Conservation (phyloP, 1,139 yeast genomes). For the Suhomyces terraborum region DNA sequence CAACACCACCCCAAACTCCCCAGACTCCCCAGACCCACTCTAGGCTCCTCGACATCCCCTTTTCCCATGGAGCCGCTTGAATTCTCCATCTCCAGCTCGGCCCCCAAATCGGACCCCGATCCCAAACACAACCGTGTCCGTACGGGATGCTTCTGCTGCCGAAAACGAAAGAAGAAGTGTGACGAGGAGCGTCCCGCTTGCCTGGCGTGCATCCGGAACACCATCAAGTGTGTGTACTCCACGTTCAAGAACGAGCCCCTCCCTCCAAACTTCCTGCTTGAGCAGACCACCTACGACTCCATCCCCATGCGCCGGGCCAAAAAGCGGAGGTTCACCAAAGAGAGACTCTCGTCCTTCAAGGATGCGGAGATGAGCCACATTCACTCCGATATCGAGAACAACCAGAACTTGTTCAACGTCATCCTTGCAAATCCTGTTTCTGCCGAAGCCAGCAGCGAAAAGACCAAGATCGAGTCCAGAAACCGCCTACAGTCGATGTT, state of each 20-base stretch:
- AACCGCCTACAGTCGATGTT: conserved; percentile 6
- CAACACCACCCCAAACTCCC: not conserved
- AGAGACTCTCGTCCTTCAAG: not conserved
- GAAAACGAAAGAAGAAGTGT: conserved; percentile 53
- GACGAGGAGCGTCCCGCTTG: conserved; percentile 45
- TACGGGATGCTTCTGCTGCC: conserved; percentile 50
- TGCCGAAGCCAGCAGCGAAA: conserved; percentile 10
- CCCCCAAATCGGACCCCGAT: not conserved
- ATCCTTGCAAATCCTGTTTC: conserved; percentile 13
- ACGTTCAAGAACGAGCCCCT: conserved; percentile 28
- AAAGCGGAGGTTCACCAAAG: not conserved
- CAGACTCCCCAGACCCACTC: not conserved
- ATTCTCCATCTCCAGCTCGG: conserved; percentile 1
- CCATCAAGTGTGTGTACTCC: conserved; percentile 46
- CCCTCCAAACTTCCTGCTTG: conserved; percentile 30
- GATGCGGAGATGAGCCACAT: not conserved
- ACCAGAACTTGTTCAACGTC: conserved; percentile 17
- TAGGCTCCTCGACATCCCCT: not conserved
- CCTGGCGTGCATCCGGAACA: conserved; percentile 39
- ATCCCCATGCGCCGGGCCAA: conserved; percentile 6
- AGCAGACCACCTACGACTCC: conserved; percentile 18
- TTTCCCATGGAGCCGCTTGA: conserved; percentile 1
- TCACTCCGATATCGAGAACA: not conserved
- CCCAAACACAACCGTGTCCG: conserved; percentile 31
- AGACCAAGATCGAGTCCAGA: conserved; percentile 1